Base-by-base conservation (phyloP, 805 yeast species). In the Yamadazyma ubonensis region DNA sequence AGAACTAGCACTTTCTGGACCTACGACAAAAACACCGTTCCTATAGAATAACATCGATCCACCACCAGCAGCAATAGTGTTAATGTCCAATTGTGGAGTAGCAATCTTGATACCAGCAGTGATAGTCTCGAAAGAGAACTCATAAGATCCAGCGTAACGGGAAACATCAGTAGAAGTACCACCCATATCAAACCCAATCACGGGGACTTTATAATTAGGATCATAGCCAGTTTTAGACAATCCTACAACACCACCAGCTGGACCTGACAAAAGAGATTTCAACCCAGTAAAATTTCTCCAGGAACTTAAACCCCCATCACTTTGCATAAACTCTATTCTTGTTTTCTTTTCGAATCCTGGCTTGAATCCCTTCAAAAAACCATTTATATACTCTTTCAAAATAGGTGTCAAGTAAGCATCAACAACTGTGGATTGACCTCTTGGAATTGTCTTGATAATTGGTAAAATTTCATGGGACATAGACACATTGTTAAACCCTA, bases 81-180 rank as follows among this genome's bases (percentile, higher is more conserved):
- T 46, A 11, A 46, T 49, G 8, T 88, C 88, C 37, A 86, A 63
- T 55, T 86, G 96, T 2, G 95, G 95, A 9, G 93, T 80, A 50
- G 84, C 93, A 38, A 86, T 82, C 2, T 85, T 81, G 33, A 86
- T 80, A 16, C 91, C 91, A 2, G 95, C 95, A 9, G 89, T 84
- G 2, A 83, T 76, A 3, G 90, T 83, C 58, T 87, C 95, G 56
- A 86, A 85, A 11, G 85, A 85, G 56, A 84, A 91, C 44, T 84
- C 90, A 22, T 79, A 73, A 32, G 75, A 71, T 2, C 91, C 91
- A 38, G 70, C 74, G 54, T 67, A 86, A 46, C 95, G 70, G 4
- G 88, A 79, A 3, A 85, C 90, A 63, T 87, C 95, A 1, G 95
- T 86, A 1, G 91, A 83, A 1, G 96, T 86, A 33, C 96, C 96